These are phyloP conservation scores for Vigna trinervia DNA, from an alignment of 306 rosid species.

Conservation along the genomic window DNA sequence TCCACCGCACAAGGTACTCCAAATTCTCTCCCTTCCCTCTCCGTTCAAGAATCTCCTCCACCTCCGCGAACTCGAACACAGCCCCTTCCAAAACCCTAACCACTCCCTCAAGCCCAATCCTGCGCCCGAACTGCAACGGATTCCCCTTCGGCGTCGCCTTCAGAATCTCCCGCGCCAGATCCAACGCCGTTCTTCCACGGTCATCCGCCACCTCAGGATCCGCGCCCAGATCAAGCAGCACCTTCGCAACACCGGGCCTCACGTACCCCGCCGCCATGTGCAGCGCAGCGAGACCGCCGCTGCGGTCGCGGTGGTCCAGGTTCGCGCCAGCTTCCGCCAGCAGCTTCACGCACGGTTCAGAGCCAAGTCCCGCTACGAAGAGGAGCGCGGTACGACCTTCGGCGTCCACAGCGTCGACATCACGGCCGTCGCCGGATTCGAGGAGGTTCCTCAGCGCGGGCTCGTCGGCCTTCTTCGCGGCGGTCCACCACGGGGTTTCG, in stretches of 20 bases:
- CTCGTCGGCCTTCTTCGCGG: slow-evolving; percentile 80
- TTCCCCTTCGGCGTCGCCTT: slow-evolving; percentile 76
- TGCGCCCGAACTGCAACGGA: slow-evolving; percentile 72
- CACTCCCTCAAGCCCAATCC: slow-evolving; percentile 68
- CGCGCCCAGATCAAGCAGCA: slow-evolving; percentile 64
- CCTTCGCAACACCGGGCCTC: slow-evolving; percentile 65
- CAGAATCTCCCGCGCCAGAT: slow-evolving; percentile 65
- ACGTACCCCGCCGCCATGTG: slow-evolving; percentile 92
- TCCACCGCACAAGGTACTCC: slow-evolving; percentile 86
- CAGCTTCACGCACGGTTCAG: slow-evolving; percentile 63
- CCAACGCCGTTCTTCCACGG: slow-evolving; percentile 66
- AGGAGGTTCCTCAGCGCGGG: slow-evolving; percentile 49
- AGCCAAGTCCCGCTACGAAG: slow-evolving; percentile 79
- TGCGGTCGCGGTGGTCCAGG: slow-evolving; percentile 62
- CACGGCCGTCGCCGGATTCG: slow-evolving; percentile 61
- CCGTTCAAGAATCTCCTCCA: slow-evolving; percentile 69
- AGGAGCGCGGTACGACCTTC: slow-evolving; percentile 80
- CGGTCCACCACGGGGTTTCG: slow-evolving; percentile 92
- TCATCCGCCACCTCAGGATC: slow-evolving; percentile 71
- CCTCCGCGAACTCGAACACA: slow-evolving; percentile 79
- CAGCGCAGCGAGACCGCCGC: slow-evolving; percentile 69
- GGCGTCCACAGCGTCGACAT: slow-evolving; percentile 69
- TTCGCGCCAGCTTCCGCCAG: slow-evolving; percentile 70
- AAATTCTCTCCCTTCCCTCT: slow-evolving; percentile 78
- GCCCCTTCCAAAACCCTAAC: slow-evolving; percentile 62